Evolutionary conservation across 225 moss, liverwort and hornwort genomes (phyloP).

Genomic region (Rhytidiadelphus loreus): DNA sequence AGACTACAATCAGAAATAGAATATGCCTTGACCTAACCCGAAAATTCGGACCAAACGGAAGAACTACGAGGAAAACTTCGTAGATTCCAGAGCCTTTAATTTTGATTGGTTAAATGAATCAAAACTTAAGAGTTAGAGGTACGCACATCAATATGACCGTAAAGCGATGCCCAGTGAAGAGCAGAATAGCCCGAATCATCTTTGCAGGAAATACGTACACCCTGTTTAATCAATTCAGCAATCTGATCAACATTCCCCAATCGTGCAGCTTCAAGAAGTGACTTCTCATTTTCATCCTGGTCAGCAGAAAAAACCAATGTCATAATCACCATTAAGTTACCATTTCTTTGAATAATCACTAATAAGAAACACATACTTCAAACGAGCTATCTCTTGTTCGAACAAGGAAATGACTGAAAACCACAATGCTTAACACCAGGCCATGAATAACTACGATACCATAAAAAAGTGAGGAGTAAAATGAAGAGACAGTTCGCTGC

Average conservation of each 20-base stretch:
- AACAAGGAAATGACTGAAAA: background rate
- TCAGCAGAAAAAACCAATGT: background rate
- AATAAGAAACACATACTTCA: background rate
- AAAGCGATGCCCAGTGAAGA: conserved; percentile 92
- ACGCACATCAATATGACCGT: conserved; percentile 58
- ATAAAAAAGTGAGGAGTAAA: background rate
- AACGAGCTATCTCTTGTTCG: background rate
- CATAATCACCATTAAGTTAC: conserved; percentile 3
- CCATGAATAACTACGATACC: background rate
- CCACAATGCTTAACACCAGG: background rate
- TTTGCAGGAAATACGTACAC: conserved; percentile 58
- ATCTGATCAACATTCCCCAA: conserved; percentile 57
- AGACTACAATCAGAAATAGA: background rate
- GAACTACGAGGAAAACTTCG: background rate
- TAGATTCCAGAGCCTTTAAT: background rate
- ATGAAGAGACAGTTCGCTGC: background rate
- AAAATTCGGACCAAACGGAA: background rate
- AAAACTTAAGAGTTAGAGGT: background rate
- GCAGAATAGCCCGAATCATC: conserved; percentile 72
- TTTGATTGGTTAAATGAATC: background rate
- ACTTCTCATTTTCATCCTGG: conserved; percentile 45
- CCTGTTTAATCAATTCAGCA: conserved; percentile 36
- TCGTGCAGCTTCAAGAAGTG: conserved; percentile 58
- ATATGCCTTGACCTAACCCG: background rate
- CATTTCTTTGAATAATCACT: background rate